Conservation (phyloP, 371 early-diverging fungal species). For the Apophysomyces sp. region DNA sequence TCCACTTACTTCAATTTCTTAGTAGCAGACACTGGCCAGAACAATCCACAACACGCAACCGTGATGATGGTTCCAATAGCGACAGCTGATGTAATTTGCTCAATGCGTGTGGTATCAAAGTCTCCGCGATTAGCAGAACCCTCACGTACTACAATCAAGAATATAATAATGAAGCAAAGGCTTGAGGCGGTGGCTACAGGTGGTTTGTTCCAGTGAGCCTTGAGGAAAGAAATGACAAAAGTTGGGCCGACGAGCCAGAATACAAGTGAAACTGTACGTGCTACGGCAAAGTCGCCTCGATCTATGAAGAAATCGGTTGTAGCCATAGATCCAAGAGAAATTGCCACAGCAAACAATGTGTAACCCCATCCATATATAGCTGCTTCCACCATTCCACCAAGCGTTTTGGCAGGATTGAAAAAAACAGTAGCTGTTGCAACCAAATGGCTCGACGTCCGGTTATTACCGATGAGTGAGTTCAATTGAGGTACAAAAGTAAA, state of each 20-base stretch:
- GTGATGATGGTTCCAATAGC: slow-evolving; percentile 59
- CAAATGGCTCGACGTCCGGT: slow-evolving; percentile 55
- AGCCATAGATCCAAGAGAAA: slow-evolving; percentile 55
- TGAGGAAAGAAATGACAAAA: slow-evolving; percentile 58
- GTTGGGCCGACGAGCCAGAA: slow-evolving; percentile 62
- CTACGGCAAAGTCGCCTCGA: slow-evolving; percentile 32
- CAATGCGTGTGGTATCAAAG: slow-evolving; percentile 52
- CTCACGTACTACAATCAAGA: slow-evolving; percentile 52
- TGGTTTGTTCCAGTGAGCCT: slow-evolving; percentile 65
- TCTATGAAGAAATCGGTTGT: slow-evolving; percentile 62
- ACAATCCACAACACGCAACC: slow-evolving; percentile 48
- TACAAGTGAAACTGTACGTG: slow-evolving; percentile 49
- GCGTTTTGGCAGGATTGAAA: slow-evolving; percentile 66
- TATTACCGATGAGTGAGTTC: slow-evolving; percentile 45
- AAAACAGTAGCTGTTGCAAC: slow-evolving; percentile 68
- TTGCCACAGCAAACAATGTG: slow-evolving; percentile 45
- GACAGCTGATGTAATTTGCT: slow-evolving; percentile 56
- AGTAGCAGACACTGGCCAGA: slow-evolving; percentile 66
- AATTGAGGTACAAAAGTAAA: slow-evolving; percentile 63
- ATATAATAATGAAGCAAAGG: slow-evolving; percentile 58
- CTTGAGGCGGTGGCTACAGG: slow-evolving; percentile 65
- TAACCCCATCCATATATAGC: slow-evolving; percentile 60
- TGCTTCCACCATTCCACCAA: slow-evolving; percentile 71
- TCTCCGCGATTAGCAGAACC: slow-evolving; percentile 52
- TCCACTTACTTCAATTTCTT: slow-evolving; percentile 48